Percentiles rank a stretch among this genome's conserved stretches.
These are phyloP conservation scores for Pouteria campechiana DNA, from an alignment of 179 eudicot species.

Conservation along the genomic window DNA sequence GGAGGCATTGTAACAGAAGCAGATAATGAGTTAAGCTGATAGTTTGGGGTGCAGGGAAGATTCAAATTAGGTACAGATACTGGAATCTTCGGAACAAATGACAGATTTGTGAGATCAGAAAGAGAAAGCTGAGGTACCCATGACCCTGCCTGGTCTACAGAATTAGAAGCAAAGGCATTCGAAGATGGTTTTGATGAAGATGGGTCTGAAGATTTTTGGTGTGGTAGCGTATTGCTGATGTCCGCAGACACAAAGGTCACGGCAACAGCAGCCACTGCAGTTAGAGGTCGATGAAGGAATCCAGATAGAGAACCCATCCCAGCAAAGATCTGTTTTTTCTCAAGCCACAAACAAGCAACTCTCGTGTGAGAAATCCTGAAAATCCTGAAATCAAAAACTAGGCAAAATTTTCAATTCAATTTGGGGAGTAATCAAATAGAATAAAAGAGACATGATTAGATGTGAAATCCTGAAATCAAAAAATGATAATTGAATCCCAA, in stretches of 20 bases:
- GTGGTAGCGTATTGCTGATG: slow-evolving; percentile 42
- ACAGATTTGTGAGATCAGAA: slow-evolving; percentile 57
- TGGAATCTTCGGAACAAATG: slow-evolving; percentile 36
- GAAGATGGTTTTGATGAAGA: slow-evolving; percentile 23
- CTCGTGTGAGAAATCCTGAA: no score
- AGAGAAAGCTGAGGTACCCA: slow-evolving; percentile 59
- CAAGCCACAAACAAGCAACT: no score
- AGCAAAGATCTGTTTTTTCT: no score
- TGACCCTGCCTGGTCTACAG: slow-evolving; percentile 16
- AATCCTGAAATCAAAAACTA: no score
- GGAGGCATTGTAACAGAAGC: slow-evolving; percentile 25
- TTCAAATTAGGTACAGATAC: slow-evolving; percentile 49
- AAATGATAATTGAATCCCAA: no score
- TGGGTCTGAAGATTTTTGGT: slow-evolving; percentile 22
- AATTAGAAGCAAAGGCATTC: slow-evolving; percentile 10
- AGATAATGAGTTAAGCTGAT: slow-evolving; percentile 9
- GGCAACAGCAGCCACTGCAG: slow-evolving; percentile 76
- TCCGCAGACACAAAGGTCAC: slow-evolving; percentile 72
- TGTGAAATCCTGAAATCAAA: no score
- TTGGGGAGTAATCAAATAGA: no score
- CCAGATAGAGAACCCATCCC: slow-evolving; percentile 70
- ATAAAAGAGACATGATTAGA: no score
- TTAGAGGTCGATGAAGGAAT: slow-evolving; percentile 57
- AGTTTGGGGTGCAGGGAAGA: slow-evolving; percentile 11
- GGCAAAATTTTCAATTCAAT: no score